Conservation (phyloP, 2,329 filamentous ascomycete species). For the Aspergillus novofumigatus region DNA sequence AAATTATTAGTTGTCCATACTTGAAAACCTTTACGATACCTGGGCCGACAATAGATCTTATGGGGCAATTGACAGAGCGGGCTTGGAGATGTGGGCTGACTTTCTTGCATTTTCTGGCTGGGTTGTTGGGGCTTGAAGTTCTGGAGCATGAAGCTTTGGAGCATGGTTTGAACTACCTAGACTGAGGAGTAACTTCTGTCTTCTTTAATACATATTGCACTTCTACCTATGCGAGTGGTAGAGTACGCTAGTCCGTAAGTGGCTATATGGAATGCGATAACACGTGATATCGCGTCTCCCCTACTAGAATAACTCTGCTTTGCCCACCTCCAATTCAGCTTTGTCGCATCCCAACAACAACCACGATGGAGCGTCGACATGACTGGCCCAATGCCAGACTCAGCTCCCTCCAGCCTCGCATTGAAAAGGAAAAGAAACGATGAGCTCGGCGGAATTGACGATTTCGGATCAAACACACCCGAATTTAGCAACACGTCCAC, state of each 20-base stretch:
- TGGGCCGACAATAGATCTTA: background rate
- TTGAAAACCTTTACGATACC: background rate
- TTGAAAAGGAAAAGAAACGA: conserved; percentile 19
- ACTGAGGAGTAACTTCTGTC: background rate
- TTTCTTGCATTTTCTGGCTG: background rate
- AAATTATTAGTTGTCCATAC: background rate
- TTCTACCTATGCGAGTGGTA: no score
- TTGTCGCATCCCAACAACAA: background rate
- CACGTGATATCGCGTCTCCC: background rate
- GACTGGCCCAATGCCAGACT: conserved; percentile 12
- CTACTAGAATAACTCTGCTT: background rate
- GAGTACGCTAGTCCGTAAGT: background rate
- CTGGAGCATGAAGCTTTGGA: background rate
- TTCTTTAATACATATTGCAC: background rate
- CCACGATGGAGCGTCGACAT: conserved; percentile 24
- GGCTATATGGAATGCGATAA: background rate
- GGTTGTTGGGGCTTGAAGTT: background rate
- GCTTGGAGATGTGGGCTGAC: background rate
- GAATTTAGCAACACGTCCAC: conserved; percentile 14
- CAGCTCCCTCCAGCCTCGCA: background rate
- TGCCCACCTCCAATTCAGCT: background rate
- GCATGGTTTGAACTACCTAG: background rate
- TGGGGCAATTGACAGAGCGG: background rate
- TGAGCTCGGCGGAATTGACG: conserved; percentile 1
- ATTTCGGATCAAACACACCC: background rate